A percentile compares a stretch with the other conserved stretches of the same genome.
These are phyloP conservation scores for Termitomyces sp. DNA, from an alignment of 768 basidiomycete species.

Conservation along the genomic window DNA sequence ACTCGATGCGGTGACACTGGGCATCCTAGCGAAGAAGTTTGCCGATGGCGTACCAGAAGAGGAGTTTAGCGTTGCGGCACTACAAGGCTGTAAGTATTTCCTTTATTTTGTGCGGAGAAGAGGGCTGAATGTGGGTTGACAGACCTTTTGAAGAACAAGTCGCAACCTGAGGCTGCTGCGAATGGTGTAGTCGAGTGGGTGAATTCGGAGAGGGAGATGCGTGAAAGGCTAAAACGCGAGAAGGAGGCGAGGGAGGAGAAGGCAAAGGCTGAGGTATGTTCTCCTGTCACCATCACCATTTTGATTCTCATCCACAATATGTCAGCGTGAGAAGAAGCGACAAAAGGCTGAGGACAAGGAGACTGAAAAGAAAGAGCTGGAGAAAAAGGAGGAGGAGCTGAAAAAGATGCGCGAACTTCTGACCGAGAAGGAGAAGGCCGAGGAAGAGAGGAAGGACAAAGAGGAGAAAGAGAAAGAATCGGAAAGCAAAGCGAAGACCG, in stretches of 20 bases:
- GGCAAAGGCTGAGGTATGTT: conserved; percentile 62
- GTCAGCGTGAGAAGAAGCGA: conserved; percentile 45
- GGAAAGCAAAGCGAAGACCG: conserved; percentile 18
- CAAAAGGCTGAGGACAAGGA: conserved; percentile 56
- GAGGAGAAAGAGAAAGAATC: conserved; percentile 32
- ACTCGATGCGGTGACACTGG: conserved; percentile 60
- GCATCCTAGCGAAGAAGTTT: conserved; percentile 70
- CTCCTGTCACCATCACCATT: background rate
- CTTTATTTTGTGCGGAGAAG: conserved; percentile 16
- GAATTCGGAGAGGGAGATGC: conserved; percentile 67
- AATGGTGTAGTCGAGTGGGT: conserved; percentile 71
- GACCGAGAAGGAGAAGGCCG: conserved; percentile 51
- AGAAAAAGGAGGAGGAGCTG: conserved; percentile 62
- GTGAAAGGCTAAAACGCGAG: conserved; percentile 69
- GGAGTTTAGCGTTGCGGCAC: conserved; percentile 84
- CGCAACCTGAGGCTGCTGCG: conserved; percentile 74
- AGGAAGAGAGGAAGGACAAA: conserved; percentile 41
- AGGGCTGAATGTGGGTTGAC: conserved; percentile 3
- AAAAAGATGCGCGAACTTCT: conserved; percentile 48
- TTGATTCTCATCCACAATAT: conserved; percentile 1
- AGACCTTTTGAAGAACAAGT: conserved; percentile 85
- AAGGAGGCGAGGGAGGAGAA: conserved; percentile 67
- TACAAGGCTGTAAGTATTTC: conserved; percentile 79
- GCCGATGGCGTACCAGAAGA: conserved; percentile 81
- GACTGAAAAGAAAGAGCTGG: conserved; percentile 57